A percentile compares a stretch with the other conserved stretches of the same genome.
Evolutionary conservation across 2,329 filamentous ascomycete genomes (phyloP).

Genomic region (Rhinocladiella similis): DNA sequence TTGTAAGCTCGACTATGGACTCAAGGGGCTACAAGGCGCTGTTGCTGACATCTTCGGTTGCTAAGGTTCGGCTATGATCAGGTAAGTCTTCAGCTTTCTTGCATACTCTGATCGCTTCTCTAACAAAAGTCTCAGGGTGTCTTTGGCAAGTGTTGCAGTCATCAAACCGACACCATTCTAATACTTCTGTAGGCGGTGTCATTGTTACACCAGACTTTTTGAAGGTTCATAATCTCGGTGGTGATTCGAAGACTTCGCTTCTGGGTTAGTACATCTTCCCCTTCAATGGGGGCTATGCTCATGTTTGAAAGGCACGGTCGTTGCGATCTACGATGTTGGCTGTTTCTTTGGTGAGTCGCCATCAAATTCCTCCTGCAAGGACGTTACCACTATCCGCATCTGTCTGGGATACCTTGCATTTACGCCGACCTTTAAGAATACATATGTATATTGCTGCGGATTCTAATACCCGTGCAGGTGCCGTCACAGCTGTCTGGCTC

Average conservation of each 20-base stretch:
- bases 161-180: neutral
- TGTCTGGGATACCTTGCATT: too few species aligned
- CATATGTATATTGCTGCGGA: too few species aligned
- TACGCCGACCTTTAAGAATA: too few species aligned
- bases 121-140: conserved; percentile 46
- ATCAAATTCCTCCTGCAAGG: too few species aligned
- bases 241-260: conserved; percentile 34
- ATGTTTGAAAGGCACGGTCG: conserved; percentile 44
- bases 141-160: conserved; percentile 35
- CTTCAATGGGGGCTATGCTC: neutral
- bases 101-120: conserved; percentile 35
- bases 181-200: conserved; percentile 45
- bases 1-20: conserved; percentile 32
- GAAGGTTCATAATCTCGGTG: conserved; percentile 46
- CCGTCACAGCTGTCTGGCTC: conserved; percentile 44
- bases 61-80: conserved; percentile 30
- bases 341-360: conserved; percentile 54
- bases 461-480: conserved; percentile 24
- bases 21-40: neutral
- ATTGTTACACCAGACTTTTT: conserved; percentile 57
- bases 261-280: conserved; percentile 10
- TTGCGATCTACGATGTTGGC: conserved; percentile 60
- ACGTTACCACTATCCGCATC: too few species aligned
- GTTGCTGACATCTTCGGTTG: neutral
- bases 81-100: conserved; percentile 2